These are phyloP conservation scores for Monosporascus sp. DNA, from an alignment of 2,329 filamentous ascomycete species.

Conservation along the genomic window DNA sequence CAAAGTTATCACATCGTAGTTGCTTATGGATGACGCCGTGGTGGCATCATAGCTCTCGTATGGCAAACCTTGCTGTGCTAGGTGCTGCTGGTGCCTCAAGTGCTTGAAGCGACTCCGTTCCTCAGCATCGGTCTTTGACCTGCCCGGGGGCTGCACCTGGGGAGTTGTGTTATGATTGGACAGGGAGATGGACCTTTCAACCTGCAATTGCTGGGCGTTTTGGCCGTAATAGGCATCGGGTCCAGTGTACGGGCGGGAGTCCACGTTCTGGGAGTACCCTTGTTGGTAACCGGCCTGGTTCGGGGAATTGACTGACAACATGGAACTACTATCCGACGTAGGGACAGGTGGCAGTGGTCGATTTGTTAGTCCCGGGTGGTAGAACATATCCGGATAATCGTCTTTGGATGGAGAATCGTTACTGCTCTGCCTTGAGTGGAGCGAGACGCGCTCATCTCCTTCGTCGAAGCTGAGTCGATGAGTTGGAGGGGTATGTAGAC, in stretches of 20 bases:
- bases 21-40: constrained; percentile 45
- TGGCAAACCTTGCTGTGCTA: constrained; percentile 44
- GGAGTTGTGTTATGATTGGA: constrained; percentile 78
- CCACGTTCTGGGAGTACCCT: constrained; percentile 42
- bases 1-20: constrained; percentile 79
- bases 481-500: constrained; percentile 67
- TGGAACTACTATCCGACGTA: constrained; percentile 54
- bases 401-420: constrained; percentile 64
- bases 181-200: constrained; percentile 74
- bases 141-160: constrained; percentile 71
- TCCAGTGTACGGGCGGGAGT: constrained; percentile 36
- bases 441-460: constrained; percentile 69
- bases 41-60: constrained; percentile 54
- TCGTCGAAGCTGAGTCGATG: constrained; percentile 86
- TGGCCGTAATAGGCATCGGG: constrained; percentile 47
- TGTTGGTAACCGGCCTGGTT: constrained; percentile 43
- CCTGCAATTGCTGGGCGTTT: constrained; percentile 39
- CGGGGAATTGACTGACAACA: constrained; percentile 42
- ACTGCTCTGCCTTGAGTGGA: constrained; percentile 50
- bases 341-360: constrained; percentile 60
- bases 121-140: constrained; percentile 89
- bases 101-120: constrained; percentile 46
- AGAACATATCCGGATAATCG: constrained; percentile 86
- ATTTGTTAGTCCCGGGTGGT: constrained; percentile 72
- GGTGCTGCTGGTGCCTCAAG: constrained; percentile 49